A percentile compares a stretch with the other conserved stretches of the same genome.
phyloP scores from a whole-genome alignment of 306 rosid genomes.

The Cyamopsis tetragonoloba region DNA sequence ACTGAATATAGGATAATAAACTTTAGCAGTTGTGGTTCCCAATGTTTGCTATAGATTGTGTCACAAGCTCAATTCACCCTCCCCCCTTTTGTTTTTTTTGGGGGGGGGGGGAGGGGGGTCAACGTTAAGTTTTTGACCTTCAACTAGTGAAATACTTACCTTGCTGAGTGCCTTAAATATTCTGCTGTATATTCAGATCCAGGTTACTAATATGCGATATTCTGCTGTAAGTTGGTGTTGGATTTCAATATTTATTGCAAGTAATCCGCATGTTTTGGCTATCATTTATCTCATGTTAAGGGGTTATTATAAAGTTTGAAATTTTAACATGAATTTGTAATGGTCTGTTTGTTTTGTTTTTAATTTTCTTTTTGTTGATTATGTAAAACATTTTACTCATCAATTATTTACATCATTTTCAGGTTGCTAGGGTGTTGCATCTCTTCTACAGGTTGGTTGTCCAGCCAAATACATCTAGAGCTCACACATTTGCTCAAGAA shows the following conservation, averaged over 20 bases:
- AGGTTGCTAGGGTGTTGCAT: conserved; percentile 97
- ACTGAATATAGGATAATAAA: not conserved
- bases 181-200: not conserved
- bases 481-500: conserved; percentile 90
- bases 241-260: not conserved
- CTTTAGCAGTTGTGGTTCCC: not conserved
- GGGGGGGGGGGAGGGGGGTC: not conserved
- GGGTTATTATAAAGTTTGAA: conserved; percentile 14
- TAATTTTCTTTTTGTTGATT: not conserved
- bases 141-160: not conserved
- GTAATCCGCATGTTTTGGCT: conserved; percentile 14
- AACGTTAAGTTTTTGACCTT: not conserved
- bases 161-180: conserved; percentile 10
- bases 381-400: conserved; percentile 9
- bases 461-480: conserved; percentile 89
- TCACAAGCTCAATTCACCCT: not conserved
- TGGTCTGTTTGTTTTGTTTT: conserved; percentile 15
- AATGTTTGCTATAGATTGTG: not conserved
- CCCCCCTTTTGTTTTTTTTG: not conserved
- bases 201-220: not conserved
- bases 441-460: conserved; percentile 91
- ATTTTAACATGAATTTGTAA: not conserved
- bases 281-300: not conserved
- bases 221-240: conserved; percentile 5
- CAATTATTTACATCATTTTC: conserved; percentile 32